Percentiles rank a stretch among this genome's conserved stretches.
Evolutionary conservation across 208 protist genomes (phyloP).

Genomic region (Phytomonas francai): DNA sequence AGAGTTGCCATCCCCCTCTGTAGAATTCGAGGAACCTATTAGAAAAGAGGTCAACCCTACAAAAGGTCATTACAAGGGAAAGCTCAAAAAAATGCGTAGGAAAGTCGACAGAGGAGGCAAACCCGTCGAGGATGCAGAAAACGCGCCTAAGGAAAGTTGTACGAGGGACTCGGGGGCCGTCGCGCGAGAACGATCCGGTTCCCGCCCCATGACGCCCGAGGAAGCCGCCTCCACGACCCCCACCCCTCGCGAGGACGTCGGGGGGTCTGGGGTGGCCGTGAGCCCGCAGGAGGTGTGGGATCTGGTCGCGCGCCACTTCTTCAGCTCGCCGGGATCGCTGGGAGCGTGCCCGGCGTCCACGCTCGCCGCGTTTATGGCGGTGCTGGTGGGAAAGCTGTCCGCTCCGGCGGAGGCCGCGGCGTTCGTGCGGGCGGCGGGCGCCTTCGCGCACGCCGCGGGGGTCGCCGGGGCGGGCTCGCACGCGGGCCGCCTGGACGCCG

Average conservation of each 20-base stretch:
- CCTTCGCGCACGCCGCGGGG: background rate
- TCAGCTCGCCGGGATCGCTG: conserved; percentile 32
- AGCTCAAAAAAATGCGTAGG: background rate
- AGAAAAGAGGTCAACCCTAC: background rate
- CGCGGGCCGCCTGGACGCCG: no score
- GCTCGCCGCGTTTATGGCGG: conserved; percentile 44
- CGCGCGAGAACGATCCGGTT: no score
- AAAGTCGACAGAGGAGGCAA: background rate
- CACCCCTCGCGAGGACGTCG: no score
- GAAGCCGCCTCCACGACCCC: background rate
- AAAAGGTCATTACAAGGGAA: conserved; percentile 3
- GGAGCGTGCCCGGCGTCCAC: conserved; percentile 29
- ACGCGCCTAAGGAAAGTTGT: no score
- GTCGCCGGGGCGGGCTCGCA: no score
- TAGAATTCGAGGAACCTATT: no score
- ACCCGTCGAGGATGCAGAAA: background rate
- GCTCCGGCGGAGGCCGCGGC: conserved; percentile 24
- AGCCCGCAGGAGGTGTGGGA: background rate
- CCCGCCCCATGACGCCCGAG: background rate
- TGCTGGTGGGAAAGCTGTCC: conserved; percentile 56
- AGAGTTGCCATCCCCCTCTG: no score
- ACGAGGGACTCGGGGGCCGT: no score
- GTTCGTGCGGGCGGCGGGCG: conserved; percentile 48
- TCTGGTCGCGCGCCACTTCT: conserved; percentile 7
- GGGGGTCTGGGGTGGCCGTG: background rate